phyloP scores from a whole-genome alignment of 371 early-diverging fungal species.

The Rhizopus sp. region DNA sequence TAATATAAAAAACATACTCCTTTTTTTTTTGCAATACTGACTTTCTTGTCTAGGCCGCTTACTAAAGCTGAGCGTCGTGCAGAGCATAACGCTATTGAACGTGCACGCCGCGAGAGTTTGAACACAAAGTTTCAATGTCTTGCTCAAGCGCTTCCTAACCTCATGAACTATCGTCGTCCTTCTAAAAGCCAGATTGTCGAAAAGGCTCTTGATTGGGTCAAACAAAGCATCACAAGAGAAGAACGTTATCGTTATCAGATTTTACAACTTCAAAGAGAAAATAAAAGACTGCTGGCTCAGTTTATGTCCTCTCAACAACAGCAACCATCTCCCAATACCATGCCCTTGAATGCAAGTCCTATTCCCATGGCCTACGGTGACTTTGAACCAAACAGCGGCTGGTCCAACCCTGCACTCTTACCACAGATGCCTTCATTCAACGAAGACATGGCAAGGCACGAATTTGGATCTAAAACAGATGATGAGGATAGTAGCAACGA shows the following conservation, averaged over 20 bases:
- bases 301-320: constrained; percentile 9
- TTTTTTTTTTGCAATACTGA: background rate
- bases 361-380: background rate
- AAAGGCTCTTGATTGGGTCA: constrained; percentile 59
- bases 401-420: constrained; percentile 5
- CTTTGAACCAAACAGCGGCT: constrained; percentile 6
- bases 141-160: constrained; percentile 65
- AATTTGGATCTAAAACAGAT: constrained; percentile 11
- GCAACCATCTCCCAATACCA: background rate
- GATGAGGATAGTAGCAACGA: constrained; percentile 21
- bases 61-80: constrained; percentile 63
- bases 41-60: background rate
- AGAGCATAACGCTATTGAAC: constrained; percentile 74
- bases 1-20: background rate
- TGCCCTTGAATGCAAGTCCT: background rate
- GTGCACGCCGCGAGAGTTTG: constrained; percentile 71
- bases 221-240: constrained; percentile 33
- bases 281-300: constrained; percentile 29
- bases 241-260: constrained; percentile 33
- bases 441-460: constrained; percentile 10
- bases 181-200: constrained; percentile 70
- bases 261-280: constrained; percentile 35
- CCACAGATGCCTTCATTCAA: constrained; percentile 6
- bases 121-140: constrained; percentile 68
- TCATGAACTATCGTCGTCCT: constrained; percentile 61